Conservation (phyloP, 2,329 filamentous ascomycete genomes). For the Aspergillus caelatus region DNA sequence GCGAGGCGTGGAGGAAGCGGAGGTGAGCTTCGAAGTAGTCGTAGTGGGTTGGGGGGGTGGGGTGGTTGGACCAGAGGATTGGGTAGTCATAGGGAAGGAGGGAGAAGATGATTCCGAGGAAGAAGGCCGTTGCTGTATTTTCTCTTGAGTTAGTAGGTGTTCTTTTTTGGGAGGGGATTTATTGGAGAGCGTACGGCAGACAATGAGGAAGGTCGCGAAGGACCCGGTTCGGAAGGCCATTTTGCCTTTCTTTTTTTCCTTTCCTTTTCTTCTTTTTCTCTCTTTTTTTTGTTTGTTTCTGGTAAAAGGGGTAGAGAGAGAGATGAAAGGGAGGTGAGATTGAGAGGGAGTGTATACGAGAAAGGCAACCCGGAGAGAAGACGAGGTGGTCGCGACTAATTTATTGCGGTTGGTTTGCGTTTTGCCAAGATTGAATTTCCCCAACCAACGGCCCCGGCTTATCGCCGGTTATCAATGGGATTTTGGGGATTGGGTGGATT, state of each 20-base stretch:
- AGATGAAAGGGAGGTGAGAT: not conserved
- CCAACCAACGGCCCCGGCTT: not conserved
- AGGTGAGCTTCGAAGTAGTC: slow-evolving; percentile 87
- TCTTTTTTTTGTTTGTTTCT: not conserved
- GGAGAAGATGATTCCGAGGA: slow-evolving; percentile 96
- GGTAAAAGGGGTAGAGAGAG: not conserved
- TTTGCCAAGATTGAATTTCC: not conserved
- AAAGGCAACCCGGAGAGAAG: not conserved
- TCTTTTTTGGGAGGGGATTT: not conserved
- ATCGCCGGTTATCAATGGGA: not conserved
- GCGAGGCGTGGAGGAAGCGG: slow-evolving; percentile 85
- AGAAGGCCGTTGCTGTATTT: slow-evolving; percentile 80
- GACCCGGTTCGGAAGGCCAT: slow-evolving; percentile 56
- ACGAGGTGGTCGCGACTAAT: not conserved
- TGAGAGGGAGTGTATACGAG: not conserved
- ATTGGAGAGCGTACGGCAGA: slow-evolving; percentile 68
- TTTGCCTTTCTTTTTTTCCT: not conserved
- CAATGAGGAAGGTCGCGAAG: slow-evolving; percentile 96
- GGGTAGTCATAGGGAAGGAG: slow-evolving; percentile 81
- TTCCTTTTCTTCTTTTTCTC: not conserved
- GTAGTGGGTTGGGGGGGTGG: slow-evolving; percentile 65
- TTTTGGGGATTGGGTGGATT: too few relatives aligned
- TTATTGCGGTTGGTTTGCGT: not conserved
- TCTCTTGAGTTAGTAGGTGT: slow-evolving; percentile 10
- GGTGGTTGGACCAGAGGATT: slow-evolving; percentile 48